Evolutionary conservation across 2,329 filamentous ascomycete species (phyloP), one percentile per base, ranked within the genome.

Genomic region (Monosporascus cannonballus): DNA sequence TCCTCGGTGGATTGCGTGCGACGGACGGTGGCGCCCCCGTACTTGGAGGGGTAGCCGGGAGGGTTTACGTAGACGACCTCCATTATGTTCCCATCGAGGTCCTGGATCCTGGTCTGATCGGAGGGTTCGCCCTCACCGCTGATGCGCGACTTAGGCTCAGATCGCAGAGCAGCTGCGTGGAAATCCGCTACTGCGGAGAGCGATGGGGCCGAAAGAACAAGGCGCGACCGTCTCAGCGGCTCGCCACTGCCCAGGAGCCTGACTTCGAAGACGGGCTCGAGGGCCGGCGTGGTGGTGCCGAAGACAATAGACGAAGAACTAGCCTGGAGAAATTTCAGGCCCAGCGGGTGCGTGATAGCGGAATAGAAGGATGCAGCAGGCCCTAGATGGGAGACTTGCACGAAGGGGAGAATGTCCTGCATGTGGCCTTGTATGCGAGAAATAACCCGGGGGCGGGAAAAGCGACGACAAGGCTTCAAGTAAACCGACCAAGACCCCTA

Each of bases 291-390:
- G 53, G 65, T 60, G 27, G 51, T 51, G 42, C 77, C 76, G 62
- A 73, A 80, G 45, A 72, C 70, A 57, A 78, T 68, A 20, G 69
- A 71, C 5, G 69, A 61, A 22, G 63, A 59, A 54, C 62, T 67
- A 46, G 71, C 64, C 48, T 69, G 71, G 56, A 90, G 78, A 67
- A 85, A 95, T 55, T 80, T 80, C 56, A 95, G 84, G 38, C 88
- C 88, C 22, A 96, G 78, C 3, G 89, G 87, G 61, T 93, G 89
- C 7, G 90, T 78, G 58, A 90, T 79, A 56, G 87, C 81, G 22
- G 91, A 81, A 71, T 90, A 96, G 75, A 95, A 96, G 7, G 90
- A 94, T 48, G 87, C 84, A 3, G 90, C 88, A 37, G 85, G 83
- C 51, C 90, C 83, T 51, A 96, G 82, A 69, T 92, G 85, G 55